phyloP scores from a whole-genome alignment of 495 filamentous ascomycete species.

The Apiosordaria backusii region DNA sequence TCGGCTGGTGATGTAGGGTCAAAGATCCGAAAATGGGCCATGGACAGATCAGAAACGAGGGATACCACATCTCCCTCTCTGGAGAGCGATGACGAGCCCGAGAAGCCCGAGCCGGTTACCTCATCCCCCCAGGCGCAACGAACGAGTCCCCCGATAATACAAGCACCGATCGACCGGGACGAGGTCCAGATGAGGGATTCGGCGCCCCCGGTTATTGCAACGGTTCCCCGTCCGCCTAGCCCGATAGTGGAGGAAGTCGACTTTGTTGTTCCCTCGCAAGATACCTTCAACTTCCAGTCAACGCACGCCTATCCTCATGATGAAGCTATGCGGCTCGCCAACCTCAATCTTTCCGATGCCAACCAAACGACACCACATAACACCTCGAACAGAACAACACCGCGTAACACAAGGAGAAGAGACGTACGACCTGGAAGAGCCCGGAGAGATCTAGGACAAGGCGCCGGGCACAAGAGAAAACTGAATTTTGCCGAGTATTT shows the following conservation, averaged over 20 bases:
- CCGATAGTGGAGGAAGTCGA: constrained; percentile 30
- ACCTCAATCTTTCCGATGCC: constrained; percentile 48
- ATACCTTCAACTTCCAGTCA: constrained; percentile 71
- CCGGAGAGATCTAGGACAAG: constrained; percentile 51
- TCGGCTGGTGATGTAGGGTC: constrained; percentile 71
- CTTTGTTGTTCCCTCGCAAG: constrained; percentile 40
- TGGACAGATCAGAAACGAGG: constrained; percentile 67
- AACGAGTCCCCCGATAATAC: constrained; percentile 43
- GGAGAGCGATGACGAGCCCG: constrained; percentile 73
- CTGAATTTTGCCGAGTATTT: constrained; percentile 77
- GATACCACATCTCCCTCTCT: constrained; percentile 41
- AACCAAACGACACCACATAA: constrained; percentile 40
- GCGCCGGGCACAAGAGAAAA: constrained; percentile 74
- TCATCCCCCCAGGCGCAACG: constrained; percentile 61
- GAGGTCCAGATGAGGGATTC: constrained; percentile 49
- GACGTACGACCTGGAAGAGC: constrained; percentile 28
- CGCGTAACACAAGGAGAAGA: constrained; percentile 47
- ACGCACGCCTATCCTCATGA: constrained; percentile 66
- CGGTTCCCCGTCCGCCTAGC: constrained; percentile 23
- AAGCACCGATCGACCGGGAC: constrained; percentile 35
- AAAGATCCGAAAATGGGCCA: constrained; percentile 79
- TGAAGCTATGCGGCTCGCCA: constrained; percentile 57
- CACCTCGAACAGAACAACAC: constrained; percentile 38
- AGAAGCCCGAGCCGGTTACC: constrained; percentile 48
- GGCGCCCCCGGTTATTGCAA: constrained; percentile 18